phyloP scores from a whole-genome alignment of 1,139 yeast genomes.

The Suhomyces bolitotheri region DNA sequence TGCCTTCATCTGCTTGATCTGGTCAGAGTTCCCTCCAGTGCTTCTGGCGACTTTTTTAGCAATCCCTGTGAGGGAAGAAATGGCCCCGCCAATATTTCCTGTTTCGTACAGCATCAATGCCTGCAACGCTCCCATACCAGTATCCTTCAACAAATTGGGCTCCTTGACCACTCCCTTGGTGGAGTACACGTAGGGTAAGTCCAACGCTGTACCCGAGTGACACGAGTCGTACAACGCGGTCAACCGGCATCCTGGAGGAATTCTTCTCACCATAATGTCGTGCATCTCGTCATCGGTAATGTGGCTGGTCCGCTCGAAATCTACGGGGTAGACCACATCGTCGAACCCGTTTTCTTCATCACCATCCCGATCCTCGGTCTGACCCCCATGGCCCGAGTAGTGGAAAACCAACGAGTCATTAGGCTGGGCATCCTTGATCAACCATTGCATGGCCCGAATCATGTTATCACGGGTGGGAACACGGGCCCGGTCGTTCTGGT shows the following conservation, averaged over 20 bases:
- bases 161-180: conserved; percentile 91
- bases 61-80: conserved; percentile 45
- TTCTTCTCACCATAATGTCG: conserved; percentile 71
- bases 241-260: conserved; percentile 80
- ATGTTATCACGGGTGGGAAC: conserved; percentile 80
- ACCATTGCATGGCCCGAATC: conserved; percentile 87
- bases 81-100: conserved; percentile 63
- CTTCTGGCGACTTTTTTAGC: conserved; percentile 44
- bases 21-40: conserved; percentile 30
- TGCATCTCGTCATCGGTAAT: conserved; percentile 86
- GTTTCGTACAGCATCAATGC: conserved; percentile 73
- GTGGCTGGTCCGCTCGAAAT: conserved; percentile 71
- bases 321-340: conserved; percentile 90
- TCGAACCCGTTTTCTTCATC: conserved; percentile 91
- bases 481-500: conserved; percentile 59
- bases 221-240: conserved; percentile 92
- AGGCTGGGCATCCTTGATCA: conserved; percentile 79
- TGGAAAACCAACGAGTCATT: conserved; percentile 85
- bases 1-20: conserved; percentile 55
- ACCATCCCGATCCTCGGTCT: conserved; percentile 74
- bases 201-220: conserved; percentile 90
- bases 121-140: conserved; percentile 71
- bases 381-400: conserved; percentile 94
- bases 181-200: conserved; percentile 84
- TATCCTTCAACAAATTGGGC: conserved; percentile 83